These are phyloP conservation scores for Chlorella ohadii DNA, from an alignment of 139 green algal species.

Conservation along the genomic window DNA sequence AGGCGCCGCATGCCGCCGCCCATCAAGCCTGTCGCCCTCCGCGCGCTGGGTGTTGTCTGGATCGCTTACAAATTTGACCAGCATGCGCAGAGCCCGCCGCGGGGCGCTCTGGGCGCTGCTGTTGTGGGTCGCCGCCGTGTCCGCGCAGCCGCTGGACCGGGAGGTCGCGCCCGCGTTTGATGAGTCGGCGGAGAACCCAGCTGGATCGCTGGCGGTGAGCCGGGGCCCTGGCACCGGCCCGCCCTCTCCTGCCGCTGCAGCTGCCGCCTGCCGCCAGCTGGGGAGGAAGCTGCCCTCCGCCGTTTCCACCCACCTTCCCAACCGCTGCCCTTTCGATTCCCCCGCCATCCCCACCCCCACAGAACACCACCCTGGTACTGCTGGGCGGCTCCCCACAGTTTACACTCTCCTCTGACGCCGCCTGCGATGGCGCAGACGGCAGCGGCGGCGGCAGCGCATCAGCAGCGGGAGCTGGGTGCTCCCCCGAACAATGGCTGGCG, in stretches of 20 bases:
- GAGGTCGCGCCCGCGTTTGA: background rate
- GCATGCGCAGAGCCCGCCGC: background rate
- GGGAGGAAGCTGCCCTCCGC: too few relatives aligned
- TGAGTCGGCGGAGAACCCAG: background rate
- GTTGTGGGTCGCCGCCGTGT: background rate
- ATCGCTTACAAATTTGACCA: too few relatives aligned
- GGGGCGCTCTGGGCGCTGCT: background rate
- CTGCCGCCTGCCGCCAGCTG: too few relatives aligned
- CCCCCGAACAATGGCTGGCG: background rate
- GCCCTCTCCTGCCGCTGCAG: background rate
- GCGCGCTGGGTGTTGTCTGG: too few relatives aligned
- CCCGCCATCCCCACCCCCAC: too few relatives aligned
- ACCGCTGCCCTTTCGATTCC: background rate
- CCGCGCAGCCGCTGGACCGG: background rate
- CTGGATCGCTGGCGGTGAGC: background rate
- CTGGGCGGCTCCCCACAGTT: background rate
- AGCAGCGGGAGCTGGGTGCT: background rate
- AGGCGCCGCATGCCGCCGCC: too few relatives aligned
- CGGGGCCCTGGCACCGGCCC: too few relatives aligned
- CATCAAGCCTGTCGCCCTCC: too few relatives aligned
- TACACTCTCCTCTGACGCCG: background rate
- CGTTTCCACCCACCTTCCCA: background rate
- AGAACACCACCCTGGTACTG: background rate
- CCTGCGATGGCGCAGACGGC: background rate
- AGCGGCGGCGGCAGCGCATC: background rate